Evolutionary conservation across 805 yeast genomes (phyloP).

Genomic region (Metschnikowia bowlesiae): DNA sequence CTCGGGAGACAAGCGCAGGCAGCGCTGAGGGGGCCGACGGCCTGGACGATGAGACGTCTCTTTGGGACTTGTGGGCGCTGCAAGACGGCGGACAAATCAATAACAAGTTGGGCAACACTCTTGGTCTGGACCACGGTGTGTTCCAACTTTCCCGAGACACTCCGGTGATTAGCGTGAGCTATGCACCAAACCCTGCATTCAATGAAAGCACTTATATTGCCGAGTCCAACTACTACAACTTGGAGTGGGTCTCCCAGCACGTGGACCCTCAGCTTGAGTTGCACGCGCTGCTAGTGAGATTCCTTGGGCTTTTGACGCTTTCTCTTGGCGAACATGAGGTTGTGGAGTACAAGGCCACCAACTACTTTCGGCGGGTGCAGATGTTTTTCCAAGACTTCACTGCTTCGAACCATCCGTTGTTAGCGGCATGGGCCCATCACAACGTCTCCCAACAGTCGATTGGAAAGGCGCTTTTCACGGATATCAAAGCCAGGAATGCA

Average conservation of each 20-base stretch:
- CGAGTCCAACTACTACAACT: slow-evolving; percentile 32
- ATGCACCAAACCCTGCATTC: slow-evolving; percentile 25
- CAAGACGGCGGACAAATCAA: slow-evolving; percentile 32
- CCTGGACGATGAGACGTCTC: slow-evolving; percentile 21
- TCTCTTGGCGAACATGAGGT: slow-evolving; percentile 39
- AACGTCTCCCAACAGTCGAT: slow-evolving; percentile 18
- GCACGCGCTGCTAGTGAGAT: slow-evolving; percentile 35
- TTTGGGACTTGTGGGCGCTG: slow-evolving; percentile 32
- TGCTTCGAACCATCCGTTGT: slow-evolving; percentile 5
- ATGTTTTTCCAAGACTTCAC: slow-evolving; percentile 18
- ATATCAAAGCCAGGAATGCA: slow-evolving; percentile 11
- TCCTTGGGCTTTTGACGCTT: slow-evolving; percentile 32
- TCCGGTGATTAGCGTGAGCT: slow-evolving; percentile 33
- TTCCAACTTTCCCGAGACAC: slow-evolving; percentile 29
- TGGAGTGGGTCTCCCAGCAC: slow-evolving; percentile 27
- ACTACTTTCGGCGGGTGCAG: slow-evolving; percentile 19
- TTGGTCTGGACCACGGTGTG: slow-evolving; percentile 23
- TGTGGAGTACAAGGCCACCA: slow-evolving; percentile 23
- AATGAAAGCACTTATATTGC: slow-evolving; percentile 29
- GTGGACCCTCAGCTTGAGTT: slow-evolving; percentile 24
- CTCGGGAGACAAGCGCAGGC: background rate
- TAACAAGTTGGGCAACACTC: slow-evolving; percentile 25
- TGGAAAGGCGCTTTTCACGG: slow-evolving; percentile 20
- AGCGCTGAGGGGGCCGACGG: slow-evolving; percentile 6
- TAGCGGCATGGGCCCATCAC: slow-evolving; percentile 21